A percentile compares a stretch with the other conserved stretches of the same genome.
These are phyloP conservation scores for Claviceps sp. DNA, from an alignment of 2,329 filamentous ascomycete genomes.

Conservation along the genomic window DNA sequence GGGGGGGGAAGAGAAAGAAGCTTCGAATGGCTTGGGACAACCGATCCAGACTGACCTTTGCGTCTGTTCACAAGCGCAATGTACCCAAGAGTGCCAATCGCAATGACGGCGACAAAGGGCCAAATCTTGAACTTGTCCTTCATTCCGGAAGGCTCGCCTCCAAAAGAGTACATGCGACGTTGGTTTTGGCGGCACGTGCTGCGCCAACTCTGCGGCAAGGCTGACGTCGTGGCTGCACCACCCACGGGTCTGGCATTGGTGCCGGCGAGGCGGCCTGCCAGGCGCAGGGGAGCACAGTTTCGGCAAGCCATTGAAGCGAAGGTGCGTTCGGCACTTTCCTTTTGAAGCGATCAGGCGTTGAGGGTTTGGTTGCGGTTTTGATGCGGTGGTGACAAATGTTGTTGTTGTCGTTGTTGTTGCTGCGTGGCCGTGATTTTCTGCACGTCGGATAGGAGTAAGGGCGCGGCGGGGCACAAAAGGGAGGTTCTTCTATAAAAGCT, in stretches of 20 bases:
- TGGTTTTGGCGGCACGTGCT: conserved; percentile 13
- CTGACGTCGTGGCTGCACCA: conserved; percentile 9
- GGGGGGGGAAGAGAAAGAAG: background rate
- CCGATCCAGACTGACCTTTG: conserved; percentile 25
- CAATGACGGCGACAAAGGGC: conserved; percentile 41
- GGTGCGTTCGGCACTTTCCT: too few relatives aligned
- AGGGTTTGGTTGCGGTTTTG: background rate
- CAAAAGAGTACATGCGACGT: conserved; percentile 25
- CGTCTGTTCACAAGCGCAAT: conserved; percentile 35
- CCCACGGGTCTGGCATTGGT: conserved; percentile 1
- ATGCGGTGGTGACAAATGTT: background rate
- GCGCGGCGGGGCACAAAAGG: too few relatives aligned
- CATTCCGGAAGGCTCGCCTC: conserved; percentile 15
- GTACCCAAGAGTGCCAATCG: conserved; percentile 34
- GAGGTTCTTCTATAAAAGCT: too few relatives aligned
- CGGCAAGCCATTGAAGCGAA: conserved; percentile 18
- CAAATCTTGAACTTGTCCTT: conserved; percentile 38
- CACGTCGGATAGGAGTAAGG: background rate
- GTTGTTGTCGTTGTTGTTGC: background rate
- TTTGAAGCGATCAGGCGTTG: too few relatives aligned
- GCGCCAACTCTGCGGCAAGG: conserved; percentile 2
- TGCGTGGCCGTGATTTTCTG: background rate
- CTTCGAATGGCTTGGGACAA: background rate
- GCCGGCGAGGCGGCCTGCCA: conserved; percentile 10
- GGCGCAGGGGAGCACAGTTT: conserved; percentile 15